phyloP scores from a whole-genome alignment of 179 eudicot species.

The Nepenthes alata region DNA sequence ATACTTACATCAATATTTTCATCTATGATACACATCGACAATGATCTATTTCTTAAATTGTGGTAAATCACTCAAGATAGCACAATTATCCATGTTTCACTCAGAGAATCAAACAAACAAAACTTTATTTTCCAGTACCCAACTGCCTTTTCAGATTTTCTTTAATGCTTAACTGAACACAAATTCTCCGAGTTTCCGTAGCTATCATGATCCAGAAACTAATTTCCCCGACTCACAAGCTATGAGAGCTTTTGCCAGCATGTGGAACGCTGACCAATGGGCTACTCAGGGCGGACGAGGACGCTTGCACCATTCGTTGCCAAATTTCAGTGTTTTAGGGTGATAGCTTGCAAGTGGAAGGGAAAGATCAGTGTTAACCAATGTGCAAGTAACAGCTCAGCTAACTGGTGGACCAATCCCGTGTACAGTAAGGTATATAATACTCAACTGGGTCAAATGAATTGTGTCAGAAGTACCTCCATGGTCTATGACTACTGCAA shows the following conservation, averaged over 20 bases:
- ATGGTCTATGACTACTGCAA: conserved; percentile 47
- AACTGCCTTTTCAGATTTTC: neutral
- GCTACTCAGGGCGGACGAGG: conserved; percentile 58
- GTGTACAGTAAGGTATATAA: conserved; percentile 13
- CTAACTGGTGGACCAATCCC: conserved; percentile 37
- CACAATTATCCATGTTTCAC: no score
- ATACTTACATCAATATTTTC: no score
- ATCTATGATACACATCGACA: no score
- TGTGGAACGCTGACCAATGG: conserved; percentile 63
- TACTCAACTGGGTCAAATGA: conserved; percentile 21
- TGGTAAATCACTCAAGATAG: no score
- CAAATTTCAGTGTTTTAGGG: conserved; percentile 19
- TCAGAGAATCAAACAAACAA: neutral
- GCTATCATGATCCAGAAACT: conserved; percentile 26
- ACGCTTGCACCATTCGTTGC: conserved; percentile 31
- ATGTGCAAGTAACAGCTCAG: conserved; percentile 17
- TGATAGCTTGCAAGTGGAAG: conserved; percentile 36
- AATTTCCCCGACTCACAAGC: conserved; percentile 38
- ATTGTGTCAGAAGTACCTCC: conserved; percentile 22
- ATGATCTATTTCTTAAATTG: no score
- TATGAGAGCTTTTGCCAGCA: conserved; percentile 37
- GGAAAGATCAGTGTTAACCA: conserved; percentile 11
- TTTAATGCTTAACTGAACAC: neutral
- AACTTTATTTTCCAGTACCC: neutral
- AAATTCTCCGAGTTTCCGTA: conserved; percentile 34